A percentile compares a stretch with the other conserved stretches of the same genome.
Conservation (phyloP, 2,329 filamentous ascomycete genomes). For the Tricladium varicosporioides region DNA sequence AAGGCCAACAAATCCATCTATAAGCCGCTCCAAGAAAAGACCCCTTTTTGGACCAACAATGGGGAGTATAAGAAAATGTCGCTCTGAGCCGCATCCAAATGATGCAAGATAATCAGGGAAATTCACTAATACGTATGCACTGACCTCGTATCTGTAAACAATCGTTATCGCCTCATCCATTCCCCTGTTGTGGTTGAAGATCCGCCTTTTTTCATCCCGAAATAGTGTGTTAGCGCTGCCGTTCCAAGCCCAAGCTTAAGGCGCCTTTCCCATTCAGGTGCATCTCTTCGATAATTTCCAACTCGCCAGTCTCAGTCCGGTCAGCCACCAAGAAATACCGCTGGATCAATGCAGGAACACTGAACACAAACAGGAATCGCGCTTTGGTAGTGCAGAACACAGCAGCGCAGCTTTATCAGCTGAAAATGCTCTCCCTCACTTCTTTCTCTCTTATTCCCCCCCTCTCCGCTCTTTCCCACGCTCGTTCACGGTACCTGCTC, state of each 20-base stretch:
- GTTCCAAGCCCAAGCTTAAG: background rate
- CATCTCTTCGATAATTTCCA: background rate
- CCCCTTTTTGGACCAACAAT: background rate
- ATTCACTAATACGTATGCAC: background rate
- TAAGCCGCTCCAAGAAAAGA: background rate
- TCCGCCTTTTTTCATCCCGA: background rate
- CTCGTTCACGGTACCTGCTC: background rate
- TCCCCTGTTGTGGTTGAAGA: background rate
- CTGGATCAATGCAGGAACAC: background rate
- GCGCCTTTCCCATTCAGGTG: background rate
- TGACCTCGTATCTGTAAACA: background rate
- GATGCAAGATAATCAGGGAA: background rate
- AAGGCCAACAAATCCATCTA: background rate
- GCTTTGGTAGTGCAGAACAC: background rate
- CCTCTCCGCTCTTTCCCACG: background rate
- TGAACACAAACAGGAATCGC: background rate
- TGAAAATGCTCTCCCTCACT: background rate
- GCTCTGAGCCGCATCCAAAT: background rate
- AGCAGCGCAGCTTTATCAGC: background rate
- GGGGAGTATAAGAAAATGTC: background rate
- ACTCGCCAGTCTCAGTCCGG: background rate
- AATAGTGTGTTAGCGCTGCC: background rate
- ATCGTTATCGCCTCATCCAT: background rate
- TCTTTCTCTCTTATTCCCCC: background rate
- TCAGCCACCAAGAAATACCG: background rate